A percentile compares a stretch with the other conserved stretches of the same genome.
Evolutionary conservation across 805 yeast genomes (phyloP).

Genomic region (Metschnikowia colocasiae): DNA sequence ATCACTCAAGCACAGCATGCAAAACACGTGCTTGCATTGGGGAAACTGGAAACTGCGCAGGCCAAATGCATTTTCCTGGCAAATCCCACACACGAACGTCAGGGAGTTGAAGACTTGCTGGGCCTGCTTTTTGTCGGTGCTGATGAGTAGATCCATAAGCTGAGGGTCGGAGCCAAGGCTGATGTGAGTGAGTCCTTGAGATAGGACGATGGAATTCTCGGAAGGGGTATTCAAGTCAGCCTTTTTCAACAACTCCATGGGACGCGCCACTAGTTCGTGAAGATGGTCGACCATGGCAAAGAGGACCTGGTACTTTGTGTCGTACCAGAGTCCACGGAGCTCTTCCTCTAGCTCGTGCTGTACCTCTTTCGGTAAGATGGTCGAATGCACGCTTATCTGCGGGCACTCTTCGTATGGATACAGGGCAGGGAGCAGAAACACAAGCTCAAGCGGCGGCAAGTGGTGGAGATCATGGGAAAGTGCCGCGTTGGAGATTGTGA

Average conservation of each 20-base stretch:
- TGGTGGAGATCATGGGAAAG: slow-evolving; percentile 15
- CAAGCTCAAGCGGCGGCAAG: slow-evolving; percentile 31
- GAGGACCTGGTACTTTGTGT: slow-evolving; percentile 35
- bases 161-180: background rate
- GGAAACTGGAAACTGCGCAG: slow-evolving; percentile 30
- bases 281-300: slow-evolving; percentile 44
- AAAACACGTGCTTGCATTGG: slow-evolving; percentile 20
- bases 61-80: slow-evolving; percentile 51
- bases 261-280: background rate
- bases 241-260: background rate
- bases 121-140: slow-evolving; percentile 20
- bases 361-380: slow-evolving; percentile 27
- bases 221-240: background rate
- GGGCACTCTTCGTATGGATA: slow-evolving; percentile 37
- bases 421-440: slow-evolving; percentile 26
- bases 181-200: background rate
- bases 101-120: slow-evolving; percentile 26
- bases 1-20: slow-evolving; percentile 14
- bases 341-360: slow-evolving; percentile 14
- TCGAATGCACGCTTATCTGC: slow-evolving; percentile 21
- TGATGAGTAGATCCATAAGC: background rate
- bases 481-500: background rate
- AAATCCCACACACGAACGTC: slow-evolving; percentile 54
- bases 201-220: slow-evolving; percentile 5
- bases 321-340: slow-evolving; percentile 32